Evolutionary conservation across 2,329 filamentous ascomycete species (phyloP), one percentile per base, ranked within the genome.

Genomic region (Cytospora chrysosperma): DNA sequence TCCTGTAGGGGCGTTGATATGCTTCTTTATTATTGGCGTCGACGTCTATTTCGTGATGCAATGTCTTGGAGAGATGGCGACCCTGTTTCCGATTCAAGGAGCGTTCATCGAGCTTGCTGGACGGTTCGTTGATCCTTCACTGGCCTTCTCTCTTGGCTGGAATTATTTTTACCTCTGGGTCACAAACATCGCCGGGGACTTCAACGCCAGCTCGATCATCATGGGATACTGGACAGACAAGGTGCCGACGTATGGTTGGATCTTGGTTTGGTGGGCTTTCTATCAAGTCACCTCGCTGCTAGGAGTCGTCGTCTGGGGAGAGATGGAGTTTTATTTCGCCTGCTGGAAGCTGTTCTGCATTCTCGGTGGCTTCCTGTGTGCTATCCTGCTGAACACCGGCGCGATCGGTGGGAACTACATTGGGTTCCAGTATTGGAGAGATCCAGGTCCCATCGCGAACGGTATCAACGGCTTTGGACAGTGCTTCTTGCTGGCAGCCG

Each of bases 11-110:
- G 72, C 73, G 1, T 59, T 74, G n/a, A 66, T 75, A 26, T 72
- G 71, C 66, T 74, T 73, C 64, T 59, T 73, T 28, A 70, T 74
- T 64, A 66, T 74, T 50, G 72, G 72, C 12, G 50, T 74, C 5
- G 72, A 65, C n/a, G 70, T 72, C 47, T 74, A 71, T 65, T 74
- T 73, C 63, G 72, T 73, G 59, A 85, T 82, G 76, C 83, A 85
- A 73, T 80, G 78, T 1, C 71, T 85, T 7, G 83, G 82, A n/a
- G 83, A 85, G 69, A 77, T 85, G 74, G 79, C 82, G 1, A 85
- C 82, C 0, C 69, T 83, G 2, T 83, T 82, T 50, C 82, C 82
- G 0, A 78, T 81, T 0, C 78, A 79, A n/a, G 81, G 82, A 8
- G 79, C 79, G 0, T 84, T 85, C 67, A 79, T 81, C 30, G 78